A percentile compares a stretch with the other conserved stretches of the same genome.
These are phyloP conservation scores for Taiozyma onychis DNA, from an alignment of 1,139 yeast species.

Conservation along the genomic window DNA sequence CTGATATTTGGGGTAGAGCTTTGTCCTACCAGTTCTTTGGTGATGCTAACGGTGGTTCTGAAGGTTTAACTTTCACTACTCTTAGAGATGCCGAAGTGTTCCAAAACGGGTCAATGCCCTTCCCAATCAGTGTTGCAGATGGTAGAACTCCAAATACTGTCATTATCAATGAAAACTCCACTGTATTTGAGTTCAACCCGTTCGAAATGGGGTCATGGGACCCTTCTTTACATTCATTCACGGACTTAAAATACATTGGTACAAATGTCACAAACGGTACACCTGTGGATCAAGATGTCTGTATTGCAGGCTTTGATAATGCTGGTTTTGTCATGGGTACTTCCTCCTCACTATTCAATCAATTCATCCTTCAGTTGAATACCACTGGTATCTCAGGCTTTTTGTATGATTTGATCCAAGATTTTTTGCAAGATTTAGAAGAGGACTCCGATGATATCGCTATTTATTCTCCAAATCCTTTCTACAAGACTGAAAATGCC, in stretches of 20 bases:
- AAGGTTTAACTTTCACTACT: constrained; percentile 61
- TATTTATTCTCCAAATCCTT: constrained; percentile 72
- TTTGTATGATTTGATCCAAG: constrained; percentile 39
- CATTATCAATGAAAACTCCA: constrained; percentile 57
- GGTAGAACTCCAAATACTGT: constrained; percentile 68
- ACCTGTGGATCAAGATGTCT: constrained; percentile 33
- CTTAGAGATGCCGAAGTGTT: constrained; percentile 50
- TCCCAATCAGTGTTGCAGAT: constrained; percentile 74
- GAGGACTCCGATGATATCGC: constrained; percentile 61
- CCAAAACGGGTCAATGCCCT: constrained; percentile 62
- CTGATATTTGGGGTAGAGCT: constrained; percentile 95
- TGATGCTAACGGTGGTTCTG: constrained; percentile 49
- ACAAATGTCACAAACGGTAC: constrained; percentile 56
- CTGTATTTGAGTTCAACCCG: constrained; percentile 76
- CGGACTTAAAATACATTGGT: constrained; percentile 69
- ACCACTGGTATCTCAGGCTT: constrained; percentile 45
- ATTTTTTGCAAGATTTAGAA: constrained; percentile 41
- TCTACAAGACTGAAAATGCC: constrained; percentile 43
- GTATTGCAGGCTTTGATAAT: constrained; percentile 69
- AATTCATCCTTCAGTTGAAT: constrained; percentile 55
- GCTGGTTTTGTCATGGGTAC: constrained; percentile 75
- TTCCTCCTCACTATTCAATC: constrained; percentile 73
- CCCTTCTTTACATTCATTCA: constrained; percentile 61
- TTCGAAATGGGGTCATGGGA: constrained; percentile 91
- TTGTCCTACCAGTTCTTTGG: constrained; percentile 73